phyloP scores from a whole-genome alignment of 2,329 filamentous ascomycete genomes.

The Erysiphe pulchra region DNA sequence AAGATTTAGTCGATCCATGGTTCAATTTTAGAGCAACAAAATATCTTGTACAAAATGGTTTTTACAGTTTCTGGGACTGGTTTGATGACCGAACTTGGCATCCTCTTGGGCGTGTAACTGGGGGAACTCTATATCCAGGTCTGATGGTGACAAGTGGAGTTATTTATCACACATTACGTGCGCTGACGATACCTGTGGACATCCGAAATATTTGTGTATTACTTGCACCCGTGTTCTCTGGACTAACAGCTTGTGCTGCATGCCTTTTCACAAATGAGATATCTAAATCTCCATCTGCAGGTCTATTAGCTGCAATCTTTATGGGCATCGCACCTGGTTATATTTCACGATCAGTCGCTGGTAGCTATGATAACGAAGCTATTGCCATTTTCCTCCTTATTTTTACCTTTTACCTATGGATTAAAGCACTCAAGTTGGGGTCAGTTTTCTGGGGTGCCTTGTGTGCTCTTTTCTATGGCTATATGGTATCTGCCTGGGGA shows the following conservation, averaged over 20 bases:
- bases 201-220: conserved; percentile 98
- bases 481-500: conserved; percentile 99
- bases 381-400: conserved; percentile 97
- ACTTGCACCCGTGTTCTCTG: conserved; percentile 81
- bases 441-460: conserved; percentile 92
- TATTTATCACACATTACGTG: conserved; percentile 83
- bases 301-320: conserved; percentile 77
- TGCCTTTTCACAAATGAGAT: conserved; percentile 96
- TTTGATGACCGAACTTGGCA: conserved; percentile 99
- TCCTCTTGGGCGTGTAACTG: conserved; percentile 89
- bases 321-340: conserved; percentile 97
- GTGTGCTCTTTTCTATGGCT: conserved; percentile 90
- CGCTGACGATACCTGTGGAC: conserved; percentile 77
- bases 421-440: conserved; percentile 89
- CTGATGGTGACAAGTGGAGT: conserved; percentile 96
- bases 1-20: conserved; percentile 72
- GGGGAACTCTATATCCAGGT: conserved; percentile 93
- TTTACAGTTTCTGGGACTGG: conserved; percentile 99
- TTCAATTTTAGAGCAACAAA: conserved; percentile 99
- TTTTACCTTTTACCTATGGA: conserved; percentile 97
- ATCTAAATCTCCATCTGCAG: conserved; percentile 82
- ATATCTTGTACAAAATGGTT: conserved; percentile 88
- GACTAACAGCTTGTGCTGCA: conserved; percentile 71
- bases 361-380: conserved; percentile 97
- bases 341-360: conserved; percentile 90